Base-by-base conservation (phyloP, 2,329 filamentous ascomycete species). In the Aspergillus pseudoviridinutans region DNA sequence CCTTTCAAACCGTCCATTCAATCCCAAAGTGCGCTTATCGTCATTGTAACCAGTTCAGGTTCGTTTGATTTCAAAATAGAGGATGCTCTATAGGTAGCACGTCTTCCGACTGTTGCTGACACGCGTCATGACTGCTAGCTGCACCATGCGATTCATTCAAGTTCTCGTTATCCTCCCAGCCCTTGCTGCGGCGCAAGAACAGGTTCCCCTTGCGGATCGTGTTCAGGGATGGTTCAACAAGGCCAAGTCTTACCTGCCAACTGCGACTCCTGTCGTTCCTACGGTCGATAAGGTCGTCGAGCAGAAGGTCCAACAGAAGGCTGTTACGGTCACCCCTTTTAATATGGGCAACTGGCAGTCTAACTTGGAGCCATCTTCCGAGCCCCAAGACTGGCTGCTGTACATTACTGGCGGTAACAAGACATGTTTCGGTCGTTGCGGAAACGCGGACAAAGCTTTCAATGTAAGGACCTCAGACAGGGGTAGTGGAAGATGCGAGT, bases 351-450 rank as follows among this genome's bases (percentile, higher is more conserved):
- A 86, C 76, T 85, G 82, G 80, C 76, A 83, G 66, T 71, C 78
- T 51, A 71, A 82, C 51, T 68, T 88, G 38, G 77, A 71, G 41
- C 74, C 77, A 20, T 67, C 71, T 27, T 62, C 66, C 2, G 57
- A 70, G 74, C 59, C 74, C 71, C 49, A 82, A 78, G 66, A 82
- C 78, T 87, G 83, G 84, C 74, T 86, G 62, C 71, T 88, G 53
- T 86, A 79, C 68, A 71, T 86, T 49, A 87, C 84, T 4, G 85
- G 85, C 58, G 85, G 84, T 49, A 87, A 88, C 75, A 82, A 81
- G 71, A 86, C 83, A 41, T 88, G 85, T 75, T 85, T 80, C 64
- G 85, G 84, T 61, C 73, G 80, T 60, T 88, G 85, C 71, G 78
- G 67, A 29, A 75, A 74, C 49, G 78, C 81, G 12, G 82, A 85